These are phyloP conservation scores for Eudorina sp. DNA, from an alignment of 139 green algal genomes.

Conservation along the genomic window DNA sequence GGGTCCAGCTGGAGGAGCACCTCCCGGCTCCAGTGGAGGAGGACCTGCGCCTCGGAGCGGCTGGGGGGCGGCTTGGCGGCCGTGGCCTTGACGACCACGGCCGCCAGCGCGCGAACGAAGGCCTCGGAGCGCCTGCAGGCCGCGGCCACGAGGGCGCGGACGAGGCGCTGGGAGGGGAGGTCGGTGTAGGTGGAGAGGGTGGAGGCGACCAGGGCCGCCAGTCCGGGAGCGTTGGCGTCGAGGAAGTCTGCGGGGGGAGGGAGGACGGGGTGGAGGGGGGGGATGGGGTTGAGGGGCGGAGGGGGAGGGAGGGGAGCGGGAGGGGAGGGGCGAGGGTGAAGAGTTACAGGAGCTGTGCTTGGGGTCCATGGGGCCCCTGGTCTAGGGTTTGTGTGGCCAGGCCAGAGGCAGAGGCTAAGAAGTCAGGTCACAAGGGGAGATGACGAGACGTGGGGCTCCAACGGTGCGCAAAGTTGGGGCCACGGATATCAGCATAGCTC, in stretches of 20 bases:
- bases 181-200: constrained; percentile 39
- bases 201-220: constrained; percentile 57
- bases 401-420: too few relatives aligned
- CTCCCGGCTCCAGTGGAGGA: constrained; percentile 70
- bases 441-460: too few relatives aligned
- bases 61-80: constrained; percentile 43
- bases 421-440: too few relatives aligned
- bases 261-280: not conserved
- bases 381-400: too few relatives aligned
- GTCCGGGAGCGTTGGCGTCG: constrained; percentile 56
- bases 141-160: constrained; percentile 49
- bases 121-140: constrained; percentile 46
- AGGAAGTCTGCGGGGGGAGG: constrained; percentile 67
- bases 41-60: constrained; percentile 33
- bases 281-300: not conserved
- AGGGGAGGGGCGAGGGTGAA: too few relatives aligned
- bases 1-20: constrained; percentile 69
- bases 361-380: too few relatives aligned
- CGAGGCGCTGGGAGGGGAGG: constrained; percentile 53
- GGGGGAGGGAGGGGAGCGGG: too few relatives aligned
- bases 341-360: too few relatives aligned
- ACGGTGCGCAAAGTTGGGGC: too few relatives aligned
- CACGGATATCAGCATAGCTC: too few relatives aligned
- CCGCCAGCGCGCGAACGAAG: constrained; percentile 74
- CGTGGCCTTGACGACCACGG: constrained; percentile 60